These are phyloP conservation scores for Cynanchum wilfordii DNA, from an alignment of 257 asterid species.

Conservation along the genomic window DNA sequence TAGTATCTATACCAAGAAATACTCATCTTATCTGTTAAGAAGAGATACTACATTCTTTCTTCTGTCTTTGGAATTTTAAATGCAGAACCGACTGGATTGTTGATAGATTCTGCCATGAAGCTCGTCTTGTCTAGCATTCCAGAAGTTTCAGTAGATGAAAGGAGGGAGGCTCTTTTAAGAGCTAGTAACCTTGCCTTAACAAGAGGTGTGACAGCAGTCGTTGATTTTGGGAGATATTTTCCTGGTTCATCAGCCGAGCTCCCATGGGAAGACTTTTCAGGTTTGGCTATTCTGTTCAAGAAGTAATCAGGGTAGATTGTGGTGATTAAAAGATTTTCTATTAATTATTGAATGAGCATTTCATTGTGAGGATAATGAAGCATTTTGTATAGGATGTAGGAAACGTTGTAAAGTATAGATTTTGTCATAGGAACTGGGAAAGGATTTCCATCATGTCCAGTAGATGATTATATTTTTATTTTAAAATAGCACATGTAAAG, in stretches of 20 bases:
- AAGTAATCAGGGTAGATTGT: neutral
- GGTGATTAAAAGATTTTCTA: neutral
- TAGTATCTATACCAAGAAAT: neutral
- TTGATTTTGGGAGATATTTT: constrained; percentile 80
- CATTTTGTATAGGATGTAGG: neutral
- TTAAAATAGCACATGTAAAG: neutral
- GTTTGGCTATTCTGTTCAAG: constrained; percentile 25
- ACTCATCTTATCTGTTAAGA: neutral
- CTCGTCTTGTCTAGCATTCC: constrained; percentile 62
- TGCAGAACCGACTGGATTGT: constrained; percentile 88
- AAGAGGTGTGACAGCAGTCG: constrained; percentile 91
- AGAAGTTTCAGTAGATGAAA: constrained; percentile 60
- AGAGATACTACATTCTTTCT: constrained; percentile 12
- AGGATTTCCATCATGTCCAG: neutral
- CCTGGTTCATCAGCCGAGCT: constrained; percentile 70
- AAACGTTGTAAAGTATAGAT: neutral
- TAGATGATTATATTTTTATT: neutral
- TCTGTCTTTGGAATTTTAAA: constrained; percentile 16
- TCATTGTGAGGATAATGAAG: neutral
- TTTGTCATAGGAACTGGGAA: constrained; percentile 1
- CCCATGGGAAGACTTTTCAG: constrained; percentile 94
- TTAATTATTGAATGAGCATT: neutral
- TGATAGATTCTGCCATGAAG: constrained; percentile 95
- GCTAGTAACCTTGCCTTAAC: constrained; percentile 69
- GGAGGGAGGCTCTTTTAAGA: constrained; percentile 76